Evolutionary conservation across 306 rosid species (phyloP).

Genomic region (Arachis stenosperma): DNA sequence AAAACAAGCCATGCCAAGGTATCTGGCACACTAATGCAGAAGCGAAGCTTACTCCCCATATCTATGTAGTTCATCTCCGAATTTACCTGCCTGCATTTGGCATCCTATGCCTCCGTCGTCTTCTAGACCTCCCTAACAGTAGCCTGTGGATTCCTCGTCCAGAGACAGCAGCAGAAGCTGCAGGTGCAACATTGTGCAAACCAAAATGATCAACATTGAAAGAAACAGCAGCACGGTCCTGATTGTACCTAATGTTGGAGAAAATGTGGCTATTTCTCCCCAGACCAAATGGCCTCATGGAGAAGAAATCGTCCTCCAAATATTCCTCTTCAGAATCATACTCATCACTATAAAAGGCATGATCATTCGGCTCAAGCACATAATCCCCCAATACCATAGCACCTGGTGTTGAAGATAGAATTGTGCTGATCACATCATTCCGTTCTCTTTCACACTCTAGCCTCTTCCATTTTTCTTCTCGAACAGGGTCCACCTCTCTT

Average conservation of each 20-base stretch:
- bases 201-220: conserved; percentile 51
- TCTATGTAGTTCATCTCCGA: conserved; percentile 10
- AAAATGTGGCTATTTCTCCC: conserved; percentile 54
- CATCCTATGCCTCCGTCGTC: conserved; percentile 58
- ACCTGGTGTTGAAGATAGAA: conserved; percentile 86
- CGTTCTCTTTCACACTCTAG: conserved; percentile 88
- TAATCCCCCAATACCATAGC: conserved; percentile 93
- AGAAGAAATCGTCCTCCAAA: conserved; percentile 58
- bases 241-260: conserved; percentile 52
- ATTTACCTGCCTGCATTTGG: conserved; percentile 42
- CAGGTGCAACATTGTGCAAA: conserved; percentile 48
- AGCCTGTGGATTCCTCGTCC: conserved; percentile 57
- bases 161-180: conserved; percentile 54
- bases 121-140: conserved; percentile 53
- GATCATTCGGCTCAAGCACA: conserved; percentile 80
- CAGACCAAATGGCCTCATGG: conserved; percentile 54
- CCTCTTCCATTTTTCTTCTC: conserved; percentile 89
- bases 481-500: conserved; percentile 85
- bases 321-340: conserved; percentile 65
- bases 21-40: conserved; percentile 29
- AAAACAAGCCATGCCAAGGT: conserved; percentile 39
- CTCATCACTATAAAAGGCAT: conserved; percentile 61
- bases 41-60: conserved; percentile 36
- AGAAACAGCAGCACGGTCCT: conserved; percentile 44
- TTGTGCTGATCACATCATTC: conserved; percentile 92